Evolutionary conservation across 306 rosid genomes (phyloP).

Genomic region (Quercus ilex): DNA sequence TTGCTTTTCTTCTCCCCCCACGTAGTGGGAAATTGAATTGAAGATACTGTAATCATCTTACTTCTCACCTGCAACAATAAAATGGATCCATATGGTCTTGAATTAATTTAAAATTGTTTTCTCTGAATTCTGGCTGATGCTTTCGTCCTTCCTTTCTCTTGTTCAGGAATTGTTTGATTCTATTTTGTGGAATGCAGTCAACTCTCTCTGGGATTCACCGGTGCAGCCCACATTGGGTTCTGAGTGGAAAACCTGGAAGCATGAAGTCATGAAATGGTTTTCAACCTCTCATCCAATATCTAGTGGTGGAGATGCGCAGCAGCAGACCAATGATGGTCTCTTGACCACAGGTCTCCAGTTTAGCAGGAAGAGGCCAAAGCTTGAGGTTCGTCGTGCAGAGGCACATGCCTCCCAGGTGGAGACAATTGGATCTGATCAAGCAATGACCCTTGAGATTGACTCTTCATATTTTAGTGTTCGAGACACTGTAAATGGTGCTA

Average conservation of each 20-base stretch:
- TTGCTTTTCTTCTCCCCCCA: neutral
- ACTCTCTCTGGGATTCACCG: constrained; percentile 54
- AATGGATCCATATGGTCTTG: constrained; percentile 6
- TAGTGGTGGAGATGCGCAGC: constrained; percentile 43
- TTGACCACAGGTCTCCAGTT: constrained; percentile 59
- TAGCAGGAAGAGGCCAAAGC: constrained; percentile 89
- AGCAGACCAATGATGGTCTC: constrained; percentile 43
- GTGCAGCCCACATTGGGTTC: constrained; percentile 69
- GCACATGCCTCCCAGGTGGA: constrained; percentile 67
- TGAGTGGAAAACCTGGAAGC: constrained; percentile 98
- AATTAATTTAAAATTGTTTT: neutral
- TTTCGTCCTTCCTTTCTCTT: constrained; percentile 24
- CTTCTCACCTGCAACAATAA: constrained; percentile 17
- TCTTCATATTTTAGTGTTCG: constrained; percentile 56
- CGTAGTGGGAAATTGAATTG: neutral
- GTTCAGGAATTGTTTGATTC: constrained; percentile 82
- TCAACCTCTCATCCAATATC: constrained; percentile 50
- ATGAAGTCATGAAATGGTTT: constrained; percentile 89
- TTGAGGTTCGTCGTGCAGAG: constrained; percentile 97
- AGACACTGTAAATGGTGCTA: constrained; percentile 34
- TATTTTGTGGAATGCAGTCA: constrained; percentile 76
- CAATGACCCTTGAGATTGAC: constrained; percentile 63
- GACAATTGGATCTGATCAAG: constrained; percentile 46
- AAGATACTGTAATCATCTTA: neutral
- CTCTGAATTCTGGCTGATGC: constrained; percentile 24